phyloP scores from a whole-genome alignment of 257 asterid species.

The Lycium ferocissimum region DNA sequence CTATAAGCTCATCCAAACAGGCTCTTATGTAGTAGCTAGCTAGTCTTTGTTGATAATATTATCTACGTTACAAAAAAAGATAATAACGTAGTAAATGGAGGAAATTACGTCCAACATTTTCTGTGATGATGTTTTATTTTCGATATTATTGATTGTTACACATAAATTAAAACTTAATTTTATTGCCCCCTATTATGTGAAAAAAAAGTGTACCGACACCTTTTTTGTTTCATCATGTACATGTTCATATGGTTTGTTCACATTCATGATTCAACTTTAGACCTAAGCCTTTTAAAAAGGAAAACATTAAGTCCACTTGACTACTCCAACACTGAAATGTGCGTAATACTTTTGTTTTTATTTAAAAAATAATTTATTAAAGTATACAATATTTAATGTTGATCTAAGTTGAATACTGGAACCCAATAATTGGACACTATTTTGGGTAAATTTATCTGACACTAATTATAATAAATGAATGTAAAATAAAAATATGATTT shows the following conservation, averaged over 20 bases:
- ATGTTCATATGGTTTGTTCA: conserved; percentile 24
- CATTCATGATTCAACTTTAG: conserved; percentile 15
- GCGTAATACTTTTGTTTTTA: background rate
- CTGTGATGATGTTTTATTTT: background rate
- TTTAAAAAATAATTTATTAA: background rate
- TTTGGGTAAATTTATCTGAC: background rate
- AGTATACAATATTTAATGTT: background rate
- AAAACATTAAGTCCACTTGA: background rate
- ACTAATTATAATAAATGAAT: background rate
- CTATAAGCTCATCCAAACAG: no score
- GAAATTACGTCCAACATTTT: background rate
- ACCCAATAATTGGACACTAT: background rate
- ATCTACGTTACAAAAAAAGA: no score
- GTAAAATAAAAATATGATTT: background rate
- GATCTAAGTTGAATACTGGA: background rate
- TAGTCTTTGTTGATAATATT: no score
- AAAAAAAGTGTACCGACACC: conserved; percentile 17
- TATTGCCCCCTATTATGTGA: conserved; percentile 12
- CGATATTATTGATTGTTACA: background rate
- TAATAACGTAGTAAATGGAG: background rate
- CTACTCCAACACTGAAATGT: conserved; percentile 23
- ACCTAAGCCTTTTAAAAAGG: background rate
- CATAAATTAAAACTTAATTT: background rate
- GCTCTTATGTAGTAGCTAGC: no score
- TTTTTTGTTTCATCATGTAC: conserved; percentile 19